Evolutionary conservation across 495 filamentous ascomycete species (phyloP).

Genomic region (Aspergillus conjunctus): DNA sequence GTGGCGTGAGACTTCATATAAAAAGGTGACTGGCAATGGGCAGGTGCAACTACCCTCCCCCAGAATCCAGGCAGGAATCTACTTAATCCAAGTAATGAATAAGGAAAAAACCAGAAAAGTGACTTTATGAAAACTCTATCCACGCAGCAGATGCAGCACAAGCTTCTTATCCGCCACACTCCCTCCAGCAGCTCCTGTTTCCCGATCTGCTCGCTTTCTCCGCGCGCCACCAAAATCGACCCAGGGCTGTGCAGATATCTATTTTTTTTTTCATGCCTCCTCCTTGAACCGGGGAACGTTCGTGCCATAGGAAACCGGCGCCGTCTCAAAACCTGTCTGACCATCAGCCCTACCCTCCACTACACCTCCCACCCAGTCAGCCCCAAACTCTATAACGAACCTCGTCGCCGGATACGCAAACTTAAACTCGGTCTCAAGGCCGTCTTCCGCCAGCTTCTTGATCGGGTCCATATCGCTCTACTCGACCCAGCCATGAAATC

Average conservation of each 20-base stretch:
- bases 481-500: constrained; percentile 26
- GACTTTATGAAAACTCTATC: too few relatives aligned
- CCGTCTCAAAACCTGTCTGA: constrained; percentile 64
- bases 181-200: constrained; percentile 62
- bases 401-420: constrained; percentile 26
- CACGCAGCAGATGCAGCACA: neutral
- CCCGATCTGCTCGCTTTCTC: constrained; percentile 71
- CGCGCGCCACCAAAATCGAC: constrained; percentile 76
- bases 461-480: constrained; percentile 23
- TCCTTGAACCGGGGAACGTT: constrained; percentile 60
- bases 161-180: constrained; percentile 62
- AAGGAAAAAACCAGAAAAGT: too few relatives aligned
- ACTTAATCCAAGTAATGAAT: too few relatives aligned
- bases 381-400: neutral
- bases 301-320: constrained; percentile 77
- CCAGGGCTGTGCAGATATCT: constrained; percentile 82
- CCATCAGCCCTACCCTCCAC: too few relatives aligned
- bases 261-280: constrained; percentile 63
- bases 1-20: too few relatives aligned
- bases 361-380: neutral
- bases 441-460: constrained; percentile 22
- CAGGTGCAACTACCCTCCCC: too few relatives aligned
- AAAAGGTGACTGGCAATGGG: too few relatives aligned
- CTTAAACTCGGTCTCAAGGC: constrained; percentile 21
- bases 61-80: too few relatives aligned